Conservation (phyloP, 2,329 filamentous ascomycete genomes). For the Sporothrix protearum region DNA sequence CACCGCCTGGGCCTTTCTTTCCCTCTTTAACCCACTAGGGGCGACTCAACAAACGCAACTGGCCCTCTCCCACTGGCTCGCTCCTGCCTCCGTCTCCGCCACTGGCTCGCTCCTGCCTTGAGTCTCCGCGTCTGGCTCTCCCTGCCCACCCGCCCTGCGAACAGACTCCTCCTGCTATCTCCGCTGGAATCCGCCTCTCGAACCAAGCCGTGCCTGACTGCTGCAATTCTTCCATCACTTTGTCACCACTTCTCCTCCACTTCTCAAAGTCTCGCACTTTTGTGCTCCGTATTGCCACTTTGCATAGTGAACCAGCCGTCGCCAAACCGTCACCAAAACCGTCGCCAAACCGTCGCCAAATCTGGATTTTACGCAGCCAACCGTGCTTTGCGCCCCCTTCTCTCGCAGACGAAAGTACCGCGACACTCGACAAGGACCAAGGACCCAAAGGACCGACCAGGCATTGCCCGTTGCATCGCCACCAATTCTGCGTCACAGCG, state of each 20-base stretch:
- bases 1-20: neutral
- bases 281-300: neutral
- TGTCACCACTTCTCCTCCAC: neutral
- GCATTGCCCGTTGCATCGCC: neutral
- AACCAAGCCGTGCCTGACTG: neutral
- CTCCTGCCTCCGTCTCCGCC: neutral
- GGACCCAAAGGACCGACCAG: neutral
- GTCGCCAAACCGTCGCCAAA: neutral
- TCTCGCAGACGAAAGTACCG: neutral
- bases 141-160: slow-evolving; percentile 1
- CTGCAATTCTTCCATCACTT: neutral
- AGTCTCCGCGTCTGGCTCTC: neutral
- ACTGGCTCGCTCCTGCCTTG: neutral
- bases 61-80: neutral
- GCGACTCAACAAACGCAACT: neutral
- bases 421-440: neutral
- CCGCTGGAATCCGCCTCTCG: neutral
- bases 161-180: neutral
- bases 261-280: neutral
- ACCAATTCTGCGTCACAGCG: neutral
- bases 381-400: neutral
- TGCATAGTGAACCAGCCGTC: neutral
- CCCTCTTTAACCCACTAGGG: neutral
- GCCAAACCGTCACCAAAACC: neutral
- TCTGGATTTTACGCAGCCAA: neutral